phyloP scores from a whole-genome alignment of 768 basidiomycete species.

The Antrodiella citrinella region DNA sequence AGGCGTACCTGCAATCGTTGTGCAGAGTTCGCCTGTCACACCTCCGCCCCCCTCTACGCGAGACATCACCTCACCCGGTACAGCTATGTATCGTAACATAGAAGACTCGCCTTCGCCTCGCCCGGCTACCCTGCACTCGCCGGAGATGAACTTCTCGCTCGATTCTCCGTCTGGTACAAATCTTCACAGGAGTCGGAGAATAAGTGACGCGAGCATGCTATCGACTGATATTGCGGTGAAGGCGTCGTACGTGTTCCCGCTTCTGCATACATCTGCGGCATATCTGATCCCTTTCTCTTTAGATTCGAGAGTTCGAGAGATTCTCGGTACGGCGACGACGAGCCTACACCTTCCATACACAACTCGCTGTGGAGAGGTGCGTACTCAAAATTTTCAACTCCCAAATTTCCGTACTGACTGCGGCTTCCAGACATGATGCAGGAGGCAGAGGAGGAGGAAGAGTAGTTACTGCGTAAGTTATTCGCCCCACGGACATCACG shows the following conservation, averaged over 20 bases:
- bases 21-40: constrained; percentile 49
- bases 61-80: constrained; percentile 42
- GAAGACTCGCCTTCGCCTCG: constrained; percentile 28
- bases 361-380: constrained; percentile 68
- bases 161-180: constrained; percentile 29
- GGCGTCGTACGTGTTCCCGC: constrained; percentile 35
- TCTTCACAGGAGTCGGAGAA: constrained; percentile 48
- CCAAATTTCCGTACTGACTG: not conserved
- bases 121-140: constrained; percentile 23
- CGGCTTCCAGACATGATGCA: constrained; percentile 34
- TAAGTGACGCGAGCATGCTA: constrained; percentile 53
- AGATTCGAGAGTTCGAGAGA: constrained; percentile 22
- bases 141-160: constrained; percentile 39
- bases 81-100: constrained; percentile 15
- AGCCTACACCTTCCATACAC: constrained; percentile 44
- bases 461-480: constrained; percentile 4
- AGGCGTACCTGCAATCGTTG: constrained; percentile 45
- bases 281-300: not conserved
- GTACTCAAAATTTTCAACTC: constrained; percentile 15
- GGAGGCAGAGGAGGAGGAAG: constrained; percentile 38
- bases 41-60: constrained; percentile 39
- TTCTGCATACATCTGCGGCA: not conserved
- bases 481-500: not conserved
- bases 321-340: constrained; percentile 20
- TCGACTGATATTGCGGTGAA: constrained; percentile 41